Evolutionary conservation across 2,329 filamentous ascomycete genomes (phyloP), one percentile per base, ranked within the genome.

Genomic region (Boeremia exigua): DNA sequence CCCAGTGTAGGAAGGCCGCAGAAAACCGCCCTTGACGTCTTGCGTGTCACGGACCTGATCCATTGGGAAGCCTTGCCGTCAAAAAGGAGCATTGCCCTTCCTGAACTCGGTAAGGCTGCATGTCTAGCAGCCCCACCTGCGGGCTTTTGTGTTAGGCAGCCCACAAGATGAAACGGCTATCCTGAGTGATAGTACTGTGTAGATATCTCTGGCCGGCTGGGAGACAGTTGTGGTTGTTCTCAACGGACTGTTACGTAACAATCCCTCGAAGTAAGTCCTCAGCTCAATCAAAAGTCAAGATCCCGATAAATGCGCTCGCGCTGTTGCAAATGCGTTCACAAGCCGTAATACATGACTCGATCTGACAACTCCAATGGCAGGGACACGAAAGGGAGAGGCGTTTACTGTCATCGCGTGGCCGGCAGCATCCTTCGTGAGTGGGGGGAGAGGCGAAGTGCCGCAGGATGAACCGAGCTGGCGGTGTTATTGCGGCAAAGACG

Each of bases 131-230:
- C 32, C 19, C 34, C 53, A 38, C 53, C 6, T 28, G 30, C 53
- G 53, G 39, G 40, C 42, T 25, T 40, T 32, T 27, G 12, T 36
- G 23, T 36, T n/a, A 47, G 47, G 47, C 42, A 27, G 27, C 29
- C 53, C 36, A 51, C 42, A 14, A n/a, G 14, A 17, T 43, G 53
- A 56, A 56, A 56, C 47, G 32, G 9, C n/a, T 40, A 37, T 37
- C 15, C 11, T 40, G 15, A 17, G 28, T 23, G 19, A 23, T 23
- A 5, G 15, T 17, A 10, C 7, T 37, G 10, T 9, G 9, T 4
- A 10, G 34, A 37, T 37, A 6, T 34, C 5, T 23, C 19, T 11
- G 3, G 29, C 9, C 9, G 11, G 11, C 29, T 30, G 8, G 9
- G n/a, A 27, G 7, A 17, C 27, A 12, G 3, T 23, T 27, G 17